Conservation (phyloP, 1,284 basidiomycete genomes). For the Ustilago cynodontis region DNA sequence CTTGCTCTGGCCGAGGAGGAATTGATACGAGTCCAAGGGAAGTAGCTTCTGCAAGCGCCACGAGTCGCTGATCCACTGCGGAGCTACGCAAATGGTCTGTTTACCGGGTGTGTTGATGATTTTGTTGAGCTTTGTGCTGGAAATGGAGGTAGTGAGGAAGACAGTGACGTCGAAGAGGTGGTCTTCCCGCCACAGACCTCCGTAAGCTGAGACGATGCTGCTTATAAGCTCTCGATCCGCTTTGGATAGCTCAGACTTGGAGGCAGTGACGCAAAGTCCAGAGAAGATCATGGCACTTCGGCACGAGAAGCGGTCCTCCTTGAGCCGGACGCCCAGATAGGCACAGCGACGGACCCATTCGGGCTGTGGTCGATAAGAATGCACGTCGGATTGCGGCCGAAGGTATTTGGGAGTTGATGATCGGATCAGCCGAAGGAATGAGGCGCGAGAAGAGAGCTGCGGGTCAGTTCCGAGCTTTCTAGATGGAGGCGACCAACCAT, state of each 20-base stretch:
- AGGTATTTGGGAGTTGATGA: neutral
- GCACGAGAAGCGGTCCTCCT: constrained; percentile 77
- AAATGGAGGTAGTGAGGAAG: constrained; percentile 75
- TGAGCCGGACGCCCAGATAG: constrained; percentile 46
- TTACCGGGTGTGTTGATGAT: constrained; percentile 73
- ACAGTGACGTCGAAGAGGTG: constrained; percentile 87
- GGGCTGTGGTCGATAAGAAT: constrained; percentile 33
- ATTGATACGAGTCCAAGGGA: constrained; percentile 77
- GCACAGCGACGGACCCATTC: constrained; percentile 57
- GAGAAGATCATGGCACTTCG: constrained; percentile 84
- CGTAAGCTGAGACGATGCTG: constrained; percentile 80
- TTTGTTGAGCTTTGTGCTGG: constrained; percentile 31
- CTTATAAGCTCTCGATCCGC: constrained; percentile 80
- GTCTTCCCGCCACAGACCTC: constrained; percentile 82
- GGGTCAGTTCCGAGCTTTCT: constrained; percentile 20
- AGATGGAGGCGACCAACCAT: neutral
- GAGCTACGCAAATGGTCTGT: constrained; percentile 77
- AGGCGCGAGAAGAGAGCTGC: constrained; percentile 5
- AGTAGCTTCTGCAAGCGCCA: constrained; percentile 76
- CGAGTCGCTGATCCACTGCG: constrained; percentile 86
- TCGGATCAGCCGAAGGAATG: constrained; percentile 17
- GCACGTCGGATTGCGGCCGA: constrained; percentile 11
- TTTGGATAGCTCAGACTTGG: constrained; percentile 73
- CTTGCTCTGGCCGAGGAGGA: constrained; percentile 73
- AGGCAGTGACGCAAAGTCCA: constrained; percentile 76